Evolutionary conservation across 2,329 filamentous ascomycete species (phyloP), one percentile per base, ranked within the genome.

Genomic region (Elsinoe batatas): DNA sequence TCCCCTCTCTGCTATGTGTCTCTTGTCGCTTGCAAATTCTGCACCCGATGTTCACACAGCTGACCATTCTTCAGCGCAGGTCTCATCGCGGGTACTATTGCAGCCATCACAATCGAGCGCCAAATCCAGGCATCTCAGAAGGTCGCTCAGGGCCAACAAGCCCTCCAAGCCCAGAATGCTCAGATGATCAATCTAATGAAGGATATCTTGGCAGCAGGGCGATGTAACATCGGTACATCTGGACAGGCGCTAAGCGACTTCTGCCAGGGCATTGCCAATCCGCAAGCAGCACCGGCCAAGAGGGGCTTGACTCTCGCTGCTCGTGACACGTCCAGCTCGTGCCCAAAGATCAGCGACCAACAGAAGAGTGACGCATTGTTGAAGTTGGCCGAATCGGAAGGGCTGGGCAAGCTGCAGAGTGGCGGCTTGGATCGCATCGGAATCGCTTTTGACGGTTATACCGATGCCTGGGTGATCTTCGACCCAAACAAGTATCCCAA

Each of bases 401-500:
- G 15, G 3, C 13, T 51, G n/a, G 7, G n/a, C 13, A 36, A 22
- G n/a, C 5, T 35, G 32, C 47, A 51, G 22, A 13, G 15, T 33
- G 47, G 47, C 4, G 6, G 10, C 3, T 26, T 51, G 8, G 11
- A 36, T 13, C 32, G 47, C 6, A 51, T 37, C 7, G 47, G 47
- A 7, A 32, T 51, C 17, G n/a, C 33, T 6, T 51, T 51, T 38
- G 47, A 51, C 22, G 47, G 47, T 22, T 33, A 33, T n/a, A 38
- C n/a, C 26, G 47, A 51, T 26, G 47, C 47, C 13, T 51, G 47
- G 47, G 35, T 51, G 2, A 38, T 51, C n/a, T 51, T 51, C 33
- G 33, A 51, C 17, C 47, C 47, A 3, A 38, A 38, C n/a, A 26
- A 38, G 17, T 51, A 37, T 33, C 47, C 47, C 6, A 36, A 35